Percentiles rank a stretch among this genome's conserved stretches.
Conservation (phyloP, 768 basidiomycete genomes). For the Dacryopinax primogenitus region DNA sequence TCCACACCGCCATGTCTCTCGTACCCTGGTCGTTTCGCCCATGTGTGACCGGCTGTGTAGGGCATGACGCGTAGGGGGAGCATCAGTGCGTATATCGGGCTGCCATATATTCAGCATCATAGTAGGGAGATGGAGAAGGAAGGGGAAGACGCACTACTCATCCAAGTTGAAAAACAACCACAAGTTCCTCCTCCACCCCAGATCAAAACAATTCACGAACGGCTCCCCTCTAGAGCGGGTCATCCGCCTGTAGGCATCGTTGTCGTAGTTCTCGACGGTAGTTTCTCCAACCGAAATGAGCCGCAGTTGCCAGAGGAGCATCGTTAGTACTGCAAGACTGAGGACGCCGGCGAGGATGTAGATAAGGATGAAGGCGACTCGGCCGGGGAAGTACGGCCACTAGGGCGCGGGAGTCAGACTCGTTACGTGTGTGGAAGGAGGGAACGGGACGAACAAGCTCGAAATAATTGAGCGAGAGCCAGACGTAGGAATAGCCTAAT, state of each 20-base stretch:
- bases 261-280: slow-evolving; percentile 79
- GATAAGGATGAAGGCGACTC: slow-evolving; percentile 52
- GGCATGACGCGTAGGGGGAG: slow-evolving; percentile 69
- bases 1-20: slow-evolving; percentile 48
- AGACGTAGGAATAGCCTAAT: slow-evolving; percentile 50
- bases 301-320: slow-evolving; percentile 63
- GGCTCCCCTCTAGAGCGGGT: slow-evolving; percentile 58
- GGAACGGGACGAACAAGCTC: slow-evolving; percentile 28
- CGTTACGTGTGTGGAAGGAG: neutral
- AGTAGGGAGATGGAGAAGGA: neutral
- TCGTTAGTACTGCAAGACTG: slow-evolving; percentile 56
- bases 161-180: slow-evolving; percentile 80
- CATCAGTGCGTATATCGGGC: slow-evolving; percentile 65
- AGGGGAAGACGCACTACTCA: slow-evolving; percentile 55
- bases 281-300: slow-evolving; percentile 67
- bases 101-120: slow-evolving; percentile 24
- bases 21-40: slow-evolving; percentile 59
- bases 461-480: slow-evolving; percentile 46
- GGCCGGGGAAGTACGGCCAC: slow-evolving; percentile 57
- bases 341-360: slow-evolving; percentile 69
- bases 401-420: slow-evolving; percentile 20
- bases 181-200: slow-evolving; percentile 61
- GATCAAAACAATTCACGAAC: slow-evolving; percentile 84
- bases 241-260: slow-evolving; percentile 57
- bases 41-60: slow-evolving; percentile 69